Conservation (phyloP, 2,329 filamentous ascomycete species). For the Fusarium anthophilum region DNA sequence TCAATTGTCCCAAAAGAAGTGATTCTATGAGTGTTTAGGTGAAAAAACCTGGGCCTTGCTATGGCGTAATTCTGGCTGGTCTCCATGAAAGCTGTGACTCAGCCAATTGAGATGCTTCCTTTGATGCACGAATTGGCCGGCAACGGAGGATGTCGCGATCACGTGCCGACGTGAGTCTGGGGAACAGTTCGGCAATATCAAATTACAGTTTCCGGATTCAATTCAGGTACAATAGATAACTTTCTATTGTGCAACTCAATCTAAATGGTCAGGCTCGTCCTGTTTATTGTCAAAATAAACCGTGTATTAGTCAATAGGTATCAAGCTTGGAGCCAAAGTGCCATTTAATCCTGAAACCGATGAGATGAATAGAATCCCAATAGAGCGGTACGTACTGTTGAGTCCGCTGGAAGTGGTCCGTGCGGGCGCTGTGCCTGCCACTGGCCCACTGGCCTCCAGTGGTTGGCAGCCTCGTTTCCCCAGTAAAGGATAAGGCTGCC, state of each 20-base stretch:
- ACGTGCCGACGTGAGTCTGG: slow-evolving; percentile 14
- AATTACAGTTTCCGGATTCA: background rate
- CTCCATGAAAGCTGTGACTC: slow-evolving; percentile 33
- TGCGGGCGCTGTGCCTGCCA: slow-evolving; percentile 15
- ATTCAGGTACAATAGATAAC: background rate
- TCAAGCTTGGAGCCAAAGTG: background rate
- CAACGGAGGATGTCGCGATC: slow-evolving; percentile 31
- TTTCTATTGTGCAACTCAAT: background rate
- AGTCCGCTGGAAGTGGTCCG: slow-evolving; percentile 16
- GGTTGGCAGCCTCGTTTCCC: slow-evolving; percentile 41
- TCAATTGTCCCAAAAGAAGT: slow-evolving; percentile 28
- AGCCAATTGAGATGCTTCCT: slow-evolving; percentile 37
- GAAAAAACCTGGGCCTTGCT: slow-evolving; percentile 35
- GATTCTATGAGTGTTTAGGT: slow-evolving; percentile 28
- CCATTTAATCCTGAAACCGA: background rate
- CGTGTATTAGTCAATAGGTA: background rate
- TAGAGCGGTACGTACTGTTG: slow-evolving; percentile 12
- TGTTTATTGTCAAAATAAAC: background rate
- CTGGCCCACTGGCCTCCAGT: slow-evolving; percentile 1
- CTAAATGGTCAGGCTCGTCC: fast-evolving
- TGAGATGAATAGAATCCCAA: background rate
- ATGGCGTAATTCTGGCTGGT: slow-evolving; percentile 44
- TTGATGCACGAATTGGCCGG: slow-evolving; percentile 25
- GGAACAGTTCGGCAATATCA: background rate
- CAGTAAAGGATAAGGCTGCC: slow-evolving; percentile 41